phyloP scores from a whole-genome alignment of 2,329 filamentous ascomycete species.

The Aspergillus sclerotialis region DNA sequence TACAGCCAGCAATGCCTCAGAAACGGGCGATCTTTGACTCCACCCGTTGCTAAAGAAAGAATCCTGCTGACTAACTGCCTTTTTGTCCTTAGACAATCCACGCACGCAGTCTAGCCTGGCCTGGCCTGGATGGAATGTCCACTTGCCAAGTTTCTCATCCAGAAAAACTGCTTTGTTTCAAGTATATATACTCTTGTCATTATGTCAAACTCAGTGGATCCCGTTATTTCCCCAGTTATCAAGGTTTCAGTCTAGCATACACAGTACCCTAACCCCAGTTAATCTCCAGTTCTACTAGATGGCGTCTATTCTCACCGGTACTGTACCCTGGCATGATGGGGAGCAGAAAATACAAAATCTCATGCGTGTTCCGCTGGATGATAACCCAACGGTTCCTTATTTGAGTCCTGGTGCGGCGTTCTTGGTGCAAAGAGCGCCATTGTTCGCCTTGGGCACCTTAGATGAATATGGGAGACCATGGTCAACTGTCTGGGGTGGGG shows the following conservation, averaged over 20 bases:
- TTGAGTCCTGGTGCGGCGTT: conserved; percentile 56
- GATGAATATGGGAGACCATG: conserved; percentile 62
- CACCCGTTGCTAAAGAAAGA: conserved; percentile 17
- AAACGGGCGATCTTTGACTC: conserved; percentile 9
- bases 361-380: conserved; percentile 49
- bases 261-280: too few species aligned
- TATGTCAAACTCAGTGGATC: too few species aligned
- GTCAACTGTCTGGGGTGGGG: conserved; percentile 73
- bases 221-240: too few species aligned
- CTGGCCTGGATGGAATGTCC: too few species aligned
- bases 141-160: too few species aligned
- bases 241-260: too few species aligned
- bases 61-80: conserved; percentile 2
- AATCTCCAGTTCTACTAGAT: too few species aligned
- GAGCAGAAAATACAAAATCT: conserved; percentile 59
- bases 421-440: conserved; percentile 55
- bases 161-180: too few species aligned
- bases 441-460: conserved; percentile 67
- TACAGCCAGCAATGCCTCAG: background rate
- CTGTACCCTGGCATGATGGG: conserved; percentile 53
- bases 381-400: conserved; percentile 62
- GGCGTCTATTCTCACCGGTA: conserved; percentile 15
- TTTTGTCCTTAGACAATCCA: too few species aligned
- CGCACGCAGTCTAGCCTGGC: too few species aligned
- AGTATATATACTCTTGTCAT: too few species aligned